Percentiles rank a stretch among this genome's conserved stretches.
Evolutionary conservation across 139 green algal genomes (phyloP).

Genomic region (Chlorella sp.): DNA sequence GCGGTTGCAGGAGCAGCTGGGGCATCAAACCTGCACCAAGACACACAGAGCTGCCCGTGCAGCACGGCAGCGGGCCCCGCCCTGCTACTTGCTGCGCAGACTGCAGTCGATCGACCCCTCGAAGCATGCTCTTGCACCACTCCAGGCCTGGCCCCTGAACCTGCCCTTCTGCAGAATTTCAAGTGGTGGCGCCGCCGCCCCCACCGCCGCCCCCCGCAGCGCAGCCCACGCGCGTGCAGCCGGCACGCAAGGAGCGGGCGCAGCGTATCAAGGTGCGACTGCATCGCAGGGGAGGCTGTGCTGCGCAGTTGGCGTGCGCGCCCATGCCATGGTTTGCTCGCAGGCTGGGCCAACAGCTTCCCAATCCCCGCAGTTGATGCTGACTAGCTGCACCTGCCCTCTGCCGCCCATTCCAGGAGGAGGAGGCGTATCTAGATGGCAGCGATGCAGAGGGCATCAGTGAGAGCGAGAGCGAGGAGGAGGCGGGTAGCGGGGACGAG

Average conservation of each 20-base stretch:
- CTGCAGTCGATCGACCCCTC: too few species aligned
- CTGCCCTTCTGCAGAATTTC: not conserved
- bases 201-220: conserved; percentile 1
- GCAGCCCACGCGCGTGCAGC: conserved; percentile 18
- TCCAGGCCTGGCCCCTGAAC: too few species aligned
- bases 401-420: not conserved
- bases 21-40: too few species aligned
- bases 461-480: conserved; percentile 30
- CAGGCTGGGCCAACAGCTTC: too few species aligned
- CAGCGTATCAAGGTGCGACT: conserved; percentile 8
- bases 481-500: not conserved
- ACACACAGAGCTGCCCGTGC: too few species aligned
- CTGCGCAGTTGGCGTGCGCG: not conserved
- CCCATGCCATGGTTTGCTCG: not conserved
- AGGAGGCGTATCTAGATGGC: conserved; percentile 10
- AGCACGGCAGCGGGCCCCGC: too few species aligned
- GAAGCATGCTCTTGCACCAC: too few species aligned
- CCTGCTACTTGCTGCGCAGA: too few species aligned
- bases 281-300: not conserved
- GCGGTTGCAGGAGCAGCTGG: too few species aligned
- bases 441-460: conserved; percentile 18
- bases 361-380: too few species aligned
- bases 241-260: conserved; percentile 10
- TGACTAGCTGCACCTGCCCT: not conserved
- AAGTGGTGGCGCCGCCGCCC: conserved; percentile 29